Conservation (phyloP, 2,329 filamentous ascomycete species). For the Botrytis deweyae region DNA sequence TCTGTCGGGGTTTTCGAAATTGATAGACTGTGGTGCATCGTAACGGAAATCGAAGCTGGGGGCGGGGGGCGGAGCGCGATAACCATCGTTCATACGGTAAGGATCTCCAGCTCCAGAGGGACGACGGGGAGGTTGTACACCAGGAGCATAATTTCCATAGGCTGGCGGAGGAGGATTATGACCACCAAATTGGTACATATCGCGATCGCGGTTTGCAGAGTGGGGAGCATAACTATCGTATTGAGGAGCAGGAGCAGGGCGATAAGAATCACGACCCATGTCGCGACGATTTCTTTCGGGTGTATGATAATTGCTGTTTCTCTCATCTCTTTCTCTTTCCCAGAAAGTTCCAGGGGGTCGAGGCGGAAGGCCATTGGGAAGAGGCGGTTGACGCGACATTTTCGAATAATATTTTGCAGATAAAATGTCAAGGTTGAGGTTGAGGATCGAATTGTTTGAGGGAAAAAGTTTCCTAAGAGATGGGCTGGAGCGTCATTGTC, state of each 20-base stretch:
- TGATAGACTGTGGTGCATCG: slow-evolving; percentile 36
- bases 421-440: background rate
- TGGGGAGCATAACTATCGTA: slow-evolving; percentile 19
- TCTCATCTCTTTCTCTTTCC: slow-evolving; percentile 3
- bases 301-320: slow-evolving; percentile 13
- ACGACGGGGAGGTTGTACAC: slow-evolving; percentile 26
- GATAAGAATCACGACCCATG: slow-evolving; percentile 30
- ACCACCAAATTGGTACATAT: slow-evolving; percentile 34
- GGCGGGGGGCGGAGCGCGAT: slow-evolving; percentile 23
- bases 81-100: slow-evolving; percentile 20
- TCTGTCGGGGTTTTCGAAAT: slow-evolving; percentile 30
- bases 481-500: background rate
- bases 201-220: slow-evolving; percentile 18
- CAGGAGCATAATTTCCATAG: slow-evolving; percentile 22
- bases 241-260: slow-evolving; percentile 20
- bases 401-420: background rate
- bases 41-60: slow-evolving; percentile 37
- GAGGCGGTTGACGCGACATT: slow-evolving; percentile 37
- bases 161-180: slow-evolving; percentile 20
- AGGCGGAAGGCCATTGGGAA: slow-evolving; percentile 34
- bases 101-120: slow-evolving; percentile 10
- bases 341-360: slow-evolving; percentile 19
- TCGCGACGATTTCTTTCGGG: background rate
- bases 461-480: background rate
- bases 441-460: background rate